These are phyloP conservation scores for Penicillium sp. DNA, from an alignment of 2,329 filamentous ascomycete genomes.

Conservation along the genomic window DNA sequence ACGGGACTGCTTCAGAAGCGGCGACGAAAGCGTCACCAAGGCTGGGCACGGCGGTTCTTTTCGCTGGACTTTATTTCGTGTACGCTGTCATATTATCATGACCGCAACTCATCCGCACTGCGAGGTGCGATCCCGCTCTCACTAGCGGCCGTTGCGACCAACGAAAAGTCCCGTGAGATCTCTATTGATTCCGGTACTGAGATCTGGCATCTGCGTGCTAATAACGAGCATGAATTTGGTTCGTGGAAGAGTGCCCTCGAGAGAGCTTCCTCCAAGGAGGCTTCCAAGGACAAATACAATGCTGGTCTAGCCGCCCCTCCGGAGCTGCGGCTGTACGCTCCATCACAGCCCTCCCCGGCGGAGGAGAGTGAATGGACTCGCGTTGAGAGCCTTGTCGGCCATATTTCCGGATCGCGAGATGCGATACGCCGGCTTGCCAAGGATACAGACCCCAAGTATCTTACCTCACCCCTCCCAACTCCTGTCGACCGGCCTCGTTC, in stretches of 20 bases:
- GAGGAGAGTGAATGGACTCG: conserved; percentile 85
- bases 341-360: conserved; percentile 38
- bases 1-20: conserved; percentile 86
- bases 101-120: conserved; percentile 86
- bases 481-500: conserved; percentile 22
- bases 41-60: conserved; percentile 90
- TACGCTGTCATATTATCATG: conserved; percentile 94
- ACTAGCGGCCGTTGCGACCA: conserved; percentile 84
- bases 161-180: conserved; percentile 85
- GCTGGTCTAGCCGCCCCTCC: conserved; percentile 15
- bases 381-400: conserved; percentile 80
- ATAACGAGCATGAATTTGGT: conserved; percentile 78
- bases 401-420: conserved; percentile 83
- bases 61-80: conserved; percentile 92
- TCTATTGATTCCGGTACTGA: conserved; percentile 96
- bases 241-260: conserved; percentile 87
- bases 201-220: conserved; percentile 89
- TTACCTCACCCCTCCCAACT: conserved; percentile 23
- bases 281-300: conserved; percentile 31
- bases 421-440: conserved; percentile 82
- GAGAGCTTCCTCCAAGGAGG: conserved; percentile 68
- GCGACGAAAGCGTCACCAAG: conserved; percentile 88
- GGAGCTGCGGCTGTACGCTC: conserved; percentile 34
- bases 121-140: conserved; percentile 90
- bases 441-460: conserved; percentile 70